Evolutionary conservation across 2,329 filamentous ascomycete species (phyloP), one percentile per base, ranked within the genome.

Genomic region (Lecanosticta acicola): DNA sequence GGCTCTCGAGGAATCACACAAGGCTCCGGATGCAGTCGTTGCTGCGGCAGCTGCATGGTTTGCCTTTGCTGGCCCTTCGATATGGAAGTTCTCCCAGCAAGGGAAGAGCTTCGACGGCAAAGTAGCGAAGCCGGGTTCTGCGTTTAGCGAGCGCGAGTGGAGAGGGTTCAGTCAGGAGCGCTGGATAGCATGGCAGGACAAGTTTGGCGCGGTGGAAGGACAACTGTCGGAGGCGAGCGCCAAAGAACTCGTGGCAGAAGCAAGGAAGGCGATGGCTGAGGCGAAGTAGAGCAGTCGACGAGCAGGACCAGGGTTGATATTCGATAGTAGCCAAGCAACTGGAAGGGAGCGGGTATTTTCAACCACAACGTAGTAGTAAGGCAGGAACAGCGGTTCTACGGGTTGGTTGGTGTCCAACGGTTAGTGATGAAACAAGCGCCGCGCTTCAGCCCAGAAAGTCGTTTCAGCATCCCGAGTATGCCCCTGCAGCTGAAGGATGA

Each of bases 41-140:
- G 49, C 50, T n/a, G 55, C 61, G 2, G 59, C 60, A 3, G 54
- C 58, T 4, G 54, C 60, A 2, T 63, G 61, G 60, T 54, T 63
- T 16, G 54, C 58, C 8, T 59, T 57, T 39, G 61, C 59, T 21
- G 58, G 59, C 1, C 43, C 56, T 2, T 49, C 56, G 1, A 39
- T 64, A 11, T 45, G 44, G 17, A 50, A 45, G 18, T 50, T 60
- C 14, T 59, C 48, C 14, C 41, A 47, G 24, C 32, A 57, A 5
- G 45, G 52, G n/a, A 62, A 59, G 42, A 49, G 50, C 3, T 64
- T 62, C 33, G 58, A 62, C 3, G 59, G 60, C 11, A 61, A 61
- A 43, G 46, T 61, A 3, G 59, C 59, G 3, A 57, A 54, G 35
- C 50, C 57, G 1, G 60, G 61, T 1, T 49, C 55, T 17, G 44